Evolutionary conservation across 768 basidiomycete genomes (phyloP).

Genomic region (Tulasnella sp.): DNA sequence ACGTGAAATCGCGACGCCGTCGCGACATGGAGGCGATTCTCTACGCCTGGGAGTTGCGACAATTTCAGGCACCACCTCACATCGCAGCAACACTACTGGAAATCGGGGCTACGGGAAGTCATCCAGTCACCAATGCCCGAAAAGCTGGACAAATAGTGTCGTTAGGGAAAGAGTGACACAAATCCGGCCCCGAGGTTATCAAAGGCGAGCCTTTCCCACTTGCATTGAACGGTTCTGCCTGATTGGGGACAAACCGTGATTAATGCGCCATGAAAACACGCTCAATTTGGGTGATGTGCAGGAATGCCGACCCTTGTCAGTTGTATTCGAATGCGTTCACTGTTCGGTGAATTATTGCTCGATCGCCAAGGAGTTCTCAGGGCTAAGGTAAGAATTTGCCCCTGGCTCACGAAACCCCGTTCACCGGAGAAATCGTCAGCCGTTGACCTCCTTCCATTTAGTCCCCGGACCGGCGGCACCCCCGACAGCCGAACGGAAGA

Average conservation of each 20-base stretch:
- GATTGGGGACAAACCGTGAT: neutral
- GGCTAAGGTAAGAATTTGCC: neutral
- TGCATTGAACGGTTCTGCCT: neutral
- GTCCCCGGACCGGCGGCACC: neutral
- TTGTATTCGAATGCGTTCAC: neutral
- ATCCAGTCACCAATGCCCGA: neutral
- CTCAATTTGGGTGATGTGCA: neutral
- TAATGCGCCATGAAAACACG: neutral
- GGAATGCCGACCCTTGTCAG: neutral
- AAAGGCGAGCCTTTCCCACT: neutral
- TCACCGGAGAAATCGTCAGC: neutral
- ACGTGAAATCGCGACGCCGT: no score
- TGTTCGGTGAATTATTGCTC: neutral
- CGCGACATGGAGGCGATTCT: no score
- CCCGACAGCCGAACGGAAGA: neutral
- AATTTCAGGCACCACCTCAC: no score
- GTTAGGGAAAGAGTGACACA: no score
- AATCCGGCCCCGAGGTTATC: neutral
- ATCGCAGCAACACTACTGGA: no score
- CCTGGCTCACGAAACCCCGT: neutral
- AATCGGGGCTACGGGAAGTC: neutral
- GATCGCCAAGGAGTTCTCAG: neutral
- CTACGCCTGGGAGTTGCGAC: no score
- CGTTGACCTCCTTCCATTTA: neutral
- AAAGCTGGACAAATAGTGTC: no score